Evolutionary conservation across 208 protist genomes (phyloP), one percentile per base, ranked within the genome.

Genomic region (Trypanosoma vivax): DNA sequence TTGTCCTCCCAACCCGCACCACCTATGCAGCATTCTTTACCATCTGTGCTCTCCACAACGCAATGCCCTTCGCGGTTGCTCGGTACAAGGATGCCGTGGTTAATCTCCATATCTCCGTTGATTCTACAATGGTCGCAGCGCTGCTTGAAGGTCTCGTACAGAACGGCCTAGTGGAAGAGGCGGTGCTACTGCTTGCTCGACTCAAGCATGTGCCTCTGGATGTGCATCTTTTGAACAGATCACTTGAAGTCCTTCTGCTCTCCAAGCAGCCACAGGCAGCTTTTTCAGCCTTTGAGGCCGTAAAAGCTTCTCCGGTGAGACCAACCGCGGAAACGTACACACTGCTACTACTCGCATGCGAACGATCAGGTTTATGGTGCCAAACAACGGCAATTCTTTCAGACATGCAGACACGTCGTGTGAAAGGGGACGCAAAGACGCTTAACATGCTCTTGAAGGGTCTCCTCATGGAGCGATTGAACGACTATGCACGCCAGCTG

Each of bases 371-470:
- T 13, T 53, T 88, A 30, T 94, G 87, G 87, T 43, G 50, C 6
- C 74, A 58, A 14, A 63, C 78, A 52, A 86, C 70, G 41, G 33
- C 30, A 9, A 63, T 94, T 5, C 63, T 89, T 5, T 60, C 72
- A 1, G 87, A 94, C 27, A 94, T 94, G 87, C 82, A 94, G 58
- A 52, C 33, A 4, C 70, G 71, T 9, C 68, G 72, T 31, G 67
- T 94, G 33, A 77, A 78, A 21, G 87, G 87, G 23, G 76, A 84
- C 34, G 31, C 58, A 14, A 76, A 73, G 53, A 89, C 79, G 5
- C 76, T 94, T 1, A 94, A 94, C 49, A 60, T 91, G 41, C 56
- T 94, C 3, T 61, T 94, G 7, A 94, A 94, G 41, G 87, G 87
- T 0, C 61, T 94, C 18, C 42, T 94, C 23, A 76, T 52, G 50